Base-by-base conservation (phyloP, 2,329 filamentous ascomycete genomes). In the Curvularia sp. region DNA sequence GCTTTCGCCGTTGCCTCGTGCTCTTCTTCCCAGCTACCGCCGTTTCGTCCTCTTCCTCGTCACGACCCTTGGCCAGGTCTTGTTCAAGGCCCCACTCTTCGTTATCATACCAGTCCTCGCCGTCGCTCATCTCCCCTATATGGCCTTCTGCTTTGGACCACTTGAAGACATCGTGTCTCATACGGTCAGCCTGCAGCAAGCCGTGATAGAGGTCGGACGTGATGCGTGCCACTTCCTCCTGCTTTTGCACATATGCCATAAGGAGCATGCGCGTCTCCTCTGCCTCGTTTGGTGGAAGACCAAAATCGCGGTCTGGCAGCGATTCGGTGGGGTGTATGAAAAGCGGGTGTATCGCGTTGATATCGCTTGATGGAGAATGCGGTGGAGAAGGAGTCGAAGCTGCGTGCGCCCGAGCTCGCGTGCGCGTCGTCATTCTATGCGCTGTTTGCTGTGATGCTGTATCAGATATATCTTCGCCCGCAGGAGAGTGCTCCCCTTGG, bases 31-130 rank as follows among this genome's bases (percentile, higher is more conserved):
- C 80, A 49, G 74, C 70, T 39, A 78, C 78, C 15, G 77, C 78
- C 41, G 79, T 79, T 57, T 93, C 90, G 72, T 82, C 81, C 25
- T 94, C 91, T 72, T 95, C 91, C 69, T 94, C 91, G 71, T 93
- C 90, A 68, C 91, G 88, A 0, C 91, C 91, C 79, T 95, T 95
- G 74, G 91, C 89, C 7, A 94, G 78, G 65, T 91, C 88, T 60
- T 90, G 89, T 8, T 86, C 84, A 48, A 95, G 75, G 0, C 85
- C 86, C 90, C 91, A 94, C 78, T 92, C 89, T 52, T 92, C 89
- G 70, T 86, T 86, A 76, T 96, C 92, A 72, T 93, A 93, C 90
- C 91, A 96, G 74, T 96, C 92, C 80, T 96, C 92, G 10, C 91
- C 91, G 73, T 96, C 92, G 49, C 89, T 93, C 88, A 95, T 88